Evolutionary conservation across 257 asterid species (phyloP).

Genomic region (Rauvolfia tetraphylla): DNA sequence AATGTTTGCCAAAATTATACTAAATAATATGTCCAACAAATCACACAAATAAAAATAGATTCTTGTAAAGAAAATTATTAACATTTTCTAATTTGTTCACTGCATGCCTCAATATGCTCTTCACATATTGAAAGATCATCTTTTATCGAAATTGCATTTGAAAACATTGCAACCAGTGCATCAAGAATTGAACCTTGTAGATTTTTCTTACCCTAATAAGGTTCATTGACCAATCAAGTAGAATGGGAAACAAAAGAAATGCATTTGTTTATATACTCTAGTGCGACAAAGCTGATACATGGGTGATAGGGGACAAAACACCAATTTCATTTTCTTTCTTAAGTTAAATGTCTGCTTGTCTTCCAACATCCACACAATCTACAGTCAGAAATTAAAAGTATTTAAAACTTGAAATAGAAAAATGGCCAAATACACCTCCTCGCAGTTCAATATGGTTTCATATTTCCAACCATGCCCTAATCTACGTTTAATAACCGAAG

Average conservation of each 20-base stretch:
- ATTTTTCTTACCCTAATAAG: not conserved
- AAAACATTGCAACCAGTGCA: not conserved
- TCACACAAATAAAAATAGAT: too few relatives aligned
- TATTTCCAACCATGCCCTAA: not conserved
- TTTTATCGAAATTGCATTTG: not conserved
- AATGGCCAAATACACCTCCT: not conserved
- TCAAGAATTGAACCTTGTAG: not conserved
- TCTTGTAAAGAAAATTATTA: too few relatives aligned
- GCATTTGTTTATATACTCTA: not conserved
- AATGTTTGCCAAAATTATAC: too few relatives aligned
- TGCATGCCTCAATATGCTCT: not conserved
- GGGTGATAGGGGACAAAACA: not conserved
- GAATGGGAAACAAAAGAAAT: not conserved
- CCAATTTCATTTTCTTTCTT: too few relatives aligned
- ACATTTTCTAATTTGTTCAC: not conserved
- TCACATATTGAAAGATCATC: not conserved
- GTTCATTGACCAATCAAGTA: not conserved
- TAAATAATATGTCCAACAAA: too few relatives aligned
- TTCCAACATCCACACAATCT: not conserved
- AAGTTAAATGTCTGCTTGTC: not conserved
- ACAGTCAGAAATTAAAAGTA: not conserved
- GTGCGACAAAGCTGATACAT: not conserved
- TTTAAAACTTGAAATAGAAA: not conserved
- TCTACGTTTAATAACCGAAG: too few relatives aligned
- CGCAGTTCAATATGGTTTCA: not conserved